Evolutionary conservation across 2,329 filamentous ascomycete genomes (phyloP).

Genomic region (Curvularia eragrostidis): DNA sequence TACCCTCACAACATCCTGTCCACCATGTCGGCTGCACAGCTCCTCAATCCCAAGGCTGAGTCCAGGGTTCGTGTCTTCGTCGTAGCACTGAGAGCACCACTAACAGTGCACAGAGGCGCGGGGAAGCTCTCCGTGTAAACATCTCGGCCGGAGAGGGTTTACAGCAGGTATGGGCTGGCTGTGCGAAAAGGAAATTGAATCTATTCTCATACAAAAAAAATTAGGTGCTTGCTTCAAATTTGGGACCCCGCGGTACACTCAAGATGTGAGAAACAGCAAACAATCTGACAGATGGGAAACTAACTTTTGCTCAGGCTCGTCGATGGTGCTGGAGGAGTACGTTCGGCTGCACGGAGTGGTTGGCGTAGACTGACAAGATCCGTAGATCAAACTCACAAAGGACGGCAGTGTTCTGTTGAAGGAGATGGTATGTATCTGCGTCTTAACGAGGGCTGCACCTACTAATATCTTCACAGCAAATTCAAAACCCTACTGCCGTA

Average conservation of each 20-base stretch:
- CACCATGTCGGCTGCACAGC: conserved; percentile 92
- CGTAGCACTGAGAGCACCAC: conserved; percentile 38
- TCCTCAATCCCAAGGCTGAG: conserved; percentile 98
- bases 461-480: conserved; percentile 65
- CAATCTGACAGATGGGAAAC: conserved; percentile 50
- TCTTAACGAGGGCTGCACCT: not conserved
- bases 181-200: not conserved
- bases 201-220: conserved; percentile 51
- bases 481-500: conserved; percentile 97
- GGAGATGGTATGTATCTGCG: conserved; percentile 62
- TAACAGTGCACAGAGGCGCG: conserved; percentile 76
- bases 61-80: conserved; percentile 74
- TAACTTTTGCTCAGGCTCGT: conserved; percentile 59
- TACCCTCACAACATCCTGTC: conserved; percentile 31
- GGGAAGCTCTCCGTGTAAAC: conserved; percentile 95
- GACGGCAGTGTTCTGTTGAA: conserved; percentile 87
- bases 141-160: conserved; percentile 92
- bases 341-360: conserved; percentile 22
- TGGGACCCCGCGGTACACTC: conserved; percentile 91
- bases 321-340: conserved; percentile 66
- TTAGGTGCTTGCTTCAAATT: conserved; percentile 92
- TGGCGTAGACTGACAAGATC: conserved; percentile 24
- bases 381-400: conserved; percentile 96
- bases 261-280: conserved; percentile 80
- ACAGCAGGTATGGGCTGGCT: conserved; percentile 49